Percentiles rank a stretch among this genome's conserved stretches.
Evolutionary conservation across 306 rosid species (phyloP).

Genomic region (Rosa persica): DNA sequence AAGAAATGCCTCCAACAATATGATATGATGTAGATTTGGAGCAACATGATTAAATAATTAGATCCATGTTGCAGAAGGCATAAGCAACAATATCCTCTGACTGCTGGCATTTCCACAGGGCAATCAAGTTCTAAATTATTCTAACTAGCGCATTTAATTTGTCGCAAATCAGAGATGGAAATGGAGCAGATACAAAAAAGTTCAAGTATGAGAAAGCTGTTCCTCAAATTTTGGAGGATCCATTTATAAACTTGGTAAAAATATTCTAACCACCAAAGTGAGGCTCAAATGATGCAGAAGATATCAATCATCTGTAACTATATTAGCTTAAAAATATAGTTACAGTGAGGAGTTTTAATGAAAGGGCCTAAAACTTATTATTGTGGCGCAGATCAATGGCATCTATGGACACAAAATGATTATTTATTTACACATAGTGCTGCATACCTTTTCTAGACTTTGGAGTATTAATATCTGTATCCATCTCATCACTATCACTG

Average conservation of each 20-base stretch:
- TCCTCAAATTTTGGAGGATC: not conserved
- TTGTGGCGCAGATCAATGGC: not conserved
- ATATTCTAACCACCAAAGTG: not conserved
- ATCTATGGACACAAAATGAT: not conserved
- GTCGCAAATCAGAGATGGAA: not conserved
- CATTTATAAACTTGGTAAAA: no score
- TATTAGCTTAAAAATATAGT: not conserved
- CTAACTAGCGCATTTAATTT: not conserved
- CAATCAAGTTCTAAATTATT: not conserved
- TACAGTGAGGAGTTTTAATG: not conserved
- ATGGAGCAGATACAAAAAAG: not conserved
- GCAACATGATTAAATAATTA: not conserved
- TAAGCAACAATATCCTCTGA: not conserved
- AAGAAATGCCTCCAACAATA: not conserved
- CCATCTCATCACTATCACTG: slow-evolving; percentile 62
- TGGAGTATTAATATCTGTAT: slow-evolving; percentile 41
- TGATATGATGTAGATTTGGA: not conserved
- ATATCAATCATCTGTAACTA: not conserved
- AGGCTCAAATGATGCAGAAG: not conserved
- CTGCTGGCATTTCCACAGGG: not conserved
- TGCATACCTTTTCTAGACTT: slow-evolving; percentile 44
- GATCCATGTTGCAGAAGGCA: not conserved
- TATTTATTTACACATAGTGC: not conserved
- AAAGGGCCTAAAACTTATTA: not conserved
- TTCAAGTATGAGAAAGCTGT: not conserved